Evolutionary conservation across 1,284 basidiomycete genomes (phyloP).

Genomic region (Boletellus deceptivus): DNA sequence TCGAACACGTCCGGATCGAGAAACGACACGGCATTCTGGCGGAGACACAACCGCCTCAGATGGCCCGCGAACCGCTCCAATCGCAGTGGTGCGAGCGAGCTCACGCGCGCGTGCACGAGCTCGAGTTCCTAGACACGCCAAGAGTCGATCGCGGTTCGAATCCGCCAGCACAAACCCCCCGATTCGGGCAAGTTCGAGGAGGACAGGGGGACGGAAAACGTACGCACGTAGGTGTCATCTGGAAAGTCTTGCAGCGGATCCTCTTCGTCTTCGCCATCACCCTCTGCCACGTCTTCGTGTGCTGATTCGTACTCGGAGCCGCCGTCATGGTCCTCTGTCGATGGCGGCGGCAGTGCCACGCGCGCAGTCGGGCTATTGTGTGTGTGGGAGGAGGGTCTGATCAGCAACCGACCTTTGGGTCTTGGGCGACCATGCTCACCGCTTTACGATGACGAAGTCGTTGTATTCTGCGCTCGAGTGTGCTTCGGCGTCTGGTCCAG

Average conservation of each 20-base stretch:
- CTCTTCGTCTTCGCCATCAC: constrained; percentile 32
- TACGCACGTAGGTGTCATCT: constrained; percentile 65
- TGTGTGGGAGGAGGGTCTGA: not conserved
- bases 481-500: constrained; percentile 14
- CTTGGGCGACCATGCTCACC: constrained; percentile 13
- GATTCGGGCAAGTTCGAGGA: not conserved
- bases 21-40: constrained; percentile 83
- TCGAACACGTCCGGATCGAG: constrained; percentile 70
- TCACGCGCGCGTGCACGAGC: constrained; percentile 81
- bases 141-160: too few species aligned
- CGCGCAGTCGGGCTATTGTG: constrained; percentile 35
- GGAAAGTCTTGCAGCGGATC: constrained; percentile 57
- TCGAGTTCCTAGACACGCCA: constrained; percentile 72
- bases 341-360: constrained; percentile 41
- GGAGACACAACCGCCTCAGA: constrained; percentile 78
- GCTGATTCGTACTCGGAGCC: constrained; percentile 41
- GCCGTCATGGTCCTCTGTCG: constrained; percentile 26
- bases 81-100: constrained; percentile 60
- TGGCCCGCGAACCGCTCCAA: constrained; percentile 69
- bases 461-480: constrained; percentile 17
- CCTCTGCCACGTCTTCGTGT: constrained; percentile 46
- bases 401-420: constrained; percentile 1
- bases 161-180: too few species aligned
- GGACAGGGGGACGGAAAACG: not conserved
- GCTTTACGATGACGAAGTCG: constrained; percentile 27